Evolutionary conservation across 2,329 filamentous ascomycete genomes (phyloP).

Genomic region (Phaeoacremonium minimum): DNA sequence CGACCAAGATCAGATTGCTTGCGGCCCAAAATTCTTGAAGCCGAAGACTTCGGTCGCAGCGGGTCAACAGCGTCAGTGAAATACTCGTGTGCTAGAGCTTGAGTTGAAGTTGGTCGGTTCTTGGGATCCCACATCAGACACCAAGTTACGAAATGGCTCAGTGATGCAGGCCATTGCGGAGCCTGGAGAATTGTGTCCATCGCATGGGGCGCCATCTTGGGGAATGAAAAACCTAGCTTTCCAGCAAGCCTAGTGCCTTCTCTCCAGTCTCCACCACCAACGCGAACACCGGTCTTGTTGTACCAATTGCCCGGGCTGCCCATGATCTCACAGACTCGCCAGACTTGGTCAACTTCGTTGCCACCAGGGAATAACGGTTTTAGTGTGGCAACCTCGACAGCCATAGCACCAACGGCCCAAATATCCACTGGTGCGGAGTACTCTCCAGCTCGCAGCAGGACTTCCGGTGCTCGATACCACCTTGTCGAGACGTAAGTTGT

Average conservation of each 20-base stretch:
- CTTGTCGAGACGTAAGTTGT: constrained; percentile 97
- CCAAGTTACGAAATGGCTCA: constrained; percentile 95
- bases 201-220: constrained; percentile 96
- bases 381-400: constrained; percentile 91
- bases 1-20: constrained; percentile 84
- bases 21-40: constrained; percentile 77
- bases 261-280: constrained; percentile 96
- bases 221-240: constrained; percentile 97
- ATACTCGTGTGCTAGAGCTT: constrained; percentile 94
- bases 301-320: constrained; percentile 98
- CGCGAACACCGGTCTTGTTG: constrained; percentile 79
- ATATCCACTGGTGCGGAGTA: constrained; percentile 98
- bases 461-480: constrained; percentile 97
- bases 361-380: constrained; percentile 96
- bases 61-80: constrained; percentile 91
- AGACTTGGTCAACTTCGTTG: constrained; percentile 98
- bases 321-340: constrained; percentile 99
- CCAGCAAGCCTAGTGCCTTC: constrained; percentile 89
- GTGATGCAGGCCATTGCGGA: constrained; percentile 84
- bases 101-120: constrained; percentile 81
- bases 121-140: constrained; percentile 99
- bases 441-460: constrained; percentile 86
- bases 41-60: constrained; percentile 83
- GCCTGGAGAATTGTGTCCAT: constrained; percentile 90
- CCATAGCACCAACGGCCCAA: constrained; percentile 98